phyloP scores from a whole-genome alignment of 2,329 filamentous ascomycete genomes.

The Aspergillus aculeatinus region DNA sequence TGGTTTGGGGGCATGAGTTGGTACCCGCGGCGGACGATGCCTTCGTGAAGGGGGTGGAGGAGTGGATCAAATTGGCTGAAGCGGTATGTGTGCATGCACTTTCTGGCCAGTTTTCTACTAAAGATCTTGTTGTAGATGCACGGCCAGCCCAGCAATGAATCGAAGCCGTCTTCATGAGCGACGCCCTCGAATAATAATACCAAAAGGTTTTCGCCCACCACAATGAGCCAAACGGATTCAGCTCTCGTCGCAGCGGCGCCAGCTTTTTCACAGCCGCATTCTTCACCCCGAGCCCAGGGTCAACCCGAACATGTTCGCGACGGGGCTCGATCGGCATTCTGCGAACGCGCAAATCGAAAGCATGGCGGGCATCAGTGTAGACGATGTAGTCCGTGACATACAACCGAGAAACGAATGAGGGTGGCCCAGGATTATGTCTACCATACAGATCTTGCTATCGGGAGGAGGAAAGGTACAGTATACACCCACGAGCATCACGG shows the following conservation, averaged over 20 bases:
- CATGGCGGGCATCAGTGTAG: neutral
- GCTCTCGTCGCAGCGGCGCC: neutral
- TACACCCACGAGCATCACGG: no score
- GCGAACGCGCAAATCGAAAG: neutral
- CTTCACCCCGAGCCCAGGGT: neutral
- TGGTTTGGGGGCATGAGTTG: conserved; percentile 82
- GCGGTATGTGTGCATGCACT: conserved; percentile 52
- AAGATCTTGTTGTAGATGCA: conserved; percentile 26
- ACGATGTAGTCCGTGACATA: no score
- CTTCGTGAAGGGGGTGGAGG: conserved; percentile 72
- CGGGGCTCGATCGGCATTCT: neutral
- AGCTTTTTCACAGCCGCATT: neutral
- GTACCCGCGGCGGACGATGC: conserved; percentile 64
- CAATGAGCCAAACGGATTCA: neutral
- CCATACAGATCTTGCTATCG: no score
- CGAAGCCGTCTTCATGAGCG: conserved; percentile 18
- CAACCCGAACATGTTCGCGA: neutral
- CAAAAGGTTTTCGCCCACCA: neutral
- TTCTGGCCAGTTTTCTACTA: no score
- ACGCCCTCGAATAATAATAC: no score
- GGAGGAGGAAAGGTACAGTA: no score
- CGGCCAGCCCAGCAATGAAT: conserved; percentile 14
- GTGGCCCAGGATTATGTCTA: no score
- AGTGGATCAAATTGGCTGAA: conserved; percentile 76
- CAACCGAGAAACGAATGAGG: no score